phyloP scores from a whole-genome alignment of 2,329 filamentous ascomycete genomes.

The Falciphora oryzae region DNA sequence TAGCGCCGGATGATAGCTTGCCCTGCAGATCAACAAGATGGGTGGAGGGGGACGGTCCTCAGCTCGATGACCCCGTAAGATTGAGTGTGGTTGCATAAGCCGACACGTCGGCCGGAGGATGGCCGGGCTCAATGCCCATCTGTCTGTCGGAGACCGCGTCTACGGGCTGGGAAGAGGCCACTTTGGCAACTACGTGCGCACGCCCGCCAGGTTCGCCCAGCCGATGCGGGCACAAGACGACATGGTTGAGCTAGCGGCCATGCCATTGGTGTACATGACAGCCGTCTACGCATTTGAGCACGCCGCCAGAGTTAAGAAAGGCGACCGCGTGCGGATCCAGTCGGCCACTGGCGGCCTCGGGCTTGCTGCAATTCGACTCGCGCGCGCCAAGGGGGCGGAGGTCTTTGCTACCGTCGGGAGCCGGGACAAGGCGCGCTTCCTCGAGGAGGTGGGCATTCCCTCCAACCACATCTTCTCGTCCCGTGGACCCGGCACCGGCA shows the following conservation, averaged over 20 bases:
- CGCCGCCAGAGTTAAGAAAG: conserved; percentile 21
- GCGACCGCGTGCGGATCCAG: conserved; percentile 34
- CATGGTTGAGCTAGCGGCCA: conserved; percentile 17
- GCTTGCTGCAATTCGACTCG: conserved; percentile 35
- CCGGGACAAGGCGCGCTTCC: conserved; percentile 4
- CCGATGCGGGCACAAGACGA: conserved; percentile 26
- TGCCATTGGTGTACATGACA: conserved; percentile 31
- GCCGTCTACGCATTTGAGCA: conserved; percentile 35
- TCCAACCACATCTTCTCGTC: conserved; percentile 10
- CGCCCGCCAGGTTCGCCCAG: background rate
- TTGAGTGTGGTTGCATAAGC: no score
- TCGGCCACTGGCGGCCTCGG: conserved; percentile 36
- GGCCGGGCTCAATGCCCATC: conserved; percentile 7
- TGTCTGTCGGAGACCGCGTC: conserved; percentile 20
- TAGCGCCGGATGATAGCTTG: no score
- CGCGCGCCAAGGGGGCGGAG: conserved; percentile 28
- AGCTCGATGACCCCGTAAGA: no score
- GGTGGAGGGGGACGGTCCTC: no score
- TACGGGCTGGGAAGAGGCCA: conserved; percentile 8
- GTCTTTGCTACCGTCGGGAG: conserved; percentile 12
- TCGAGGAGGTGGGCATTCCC: conserved; percentile 9
- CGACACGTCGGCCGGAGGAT: no score
- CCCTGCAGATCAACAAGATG: no score
- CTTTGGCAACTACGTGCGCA: background rate
- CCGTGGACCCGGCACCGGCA: conserved; percentile 9